phyloP scores from a whole-genome alignment of 306 rosid genomes.

The Heteromeles arbutifolia region DNA sequence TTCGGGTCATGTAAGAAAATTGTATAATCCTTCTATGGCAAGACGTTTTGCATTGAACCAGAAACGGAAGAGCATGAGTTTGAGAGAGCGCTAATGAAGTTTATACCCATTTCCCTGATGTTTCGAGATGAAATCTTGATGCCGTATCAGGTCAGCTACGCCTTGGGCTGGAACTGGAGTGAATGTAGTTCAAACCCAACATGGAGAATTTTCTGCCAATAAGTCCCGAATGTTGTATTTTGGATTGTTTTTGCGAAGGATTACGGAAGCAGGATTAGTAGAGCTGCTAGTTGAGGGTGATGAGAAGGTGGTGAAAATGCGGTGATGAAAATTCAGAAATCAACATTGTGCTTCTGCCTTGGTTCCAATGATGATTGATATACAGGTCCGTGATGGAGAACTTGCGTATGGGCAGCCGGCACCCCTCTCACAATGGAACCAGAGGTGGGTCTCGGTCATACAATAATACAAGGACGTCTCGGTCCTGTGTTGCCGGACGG shows the following conservation, averaged over 20 bases:
- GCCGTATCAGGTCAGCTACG: neutral
- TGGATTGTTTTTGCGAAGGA: neutral
- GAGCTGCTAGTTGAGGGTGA: neutral
- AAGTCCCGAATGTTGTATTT: neutral
- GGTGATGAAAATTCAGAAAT: neutral
- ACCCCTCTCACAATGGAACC: too few relatives aligned
- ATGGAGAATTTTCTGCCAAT: neutral
- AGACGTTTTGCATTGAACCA: slow-evolving; percentile 67
- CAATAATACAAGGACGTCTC: too few relatives aligned
- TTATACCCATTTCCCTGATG: neutral
- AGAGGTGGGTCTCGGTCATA: too few relatives aligned
- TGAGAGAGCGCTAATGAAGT: slow-evolving; percentile 46
- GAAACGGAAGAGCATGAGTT: slow-evolving; percentile 62
- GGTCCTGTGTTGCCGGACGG: too few relatives aligned
- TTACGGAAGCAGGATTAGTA: neutral
- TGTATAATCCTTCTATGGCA: slow-evolving; percentile 83
- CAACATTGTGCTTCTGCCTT: neutral
- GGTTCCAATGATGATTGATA: too few relatives aligned
- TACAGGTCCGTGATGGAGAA: too few relatives aligned
- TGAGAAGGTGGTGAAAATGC: neutral
- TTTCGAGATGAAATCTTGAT: neutral
- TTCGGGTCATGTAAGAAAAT: slow-evolving; percentile 77
- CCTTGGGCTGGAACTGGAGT: neutral
- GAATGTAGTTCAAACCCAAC: neutral
- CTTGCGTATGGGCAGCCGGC: too few relatives aligned